Evolutionary conservation across 2,329 filamentous ascomycete species (phyloP).

Genomic region (Periconia sp.): DNA sequence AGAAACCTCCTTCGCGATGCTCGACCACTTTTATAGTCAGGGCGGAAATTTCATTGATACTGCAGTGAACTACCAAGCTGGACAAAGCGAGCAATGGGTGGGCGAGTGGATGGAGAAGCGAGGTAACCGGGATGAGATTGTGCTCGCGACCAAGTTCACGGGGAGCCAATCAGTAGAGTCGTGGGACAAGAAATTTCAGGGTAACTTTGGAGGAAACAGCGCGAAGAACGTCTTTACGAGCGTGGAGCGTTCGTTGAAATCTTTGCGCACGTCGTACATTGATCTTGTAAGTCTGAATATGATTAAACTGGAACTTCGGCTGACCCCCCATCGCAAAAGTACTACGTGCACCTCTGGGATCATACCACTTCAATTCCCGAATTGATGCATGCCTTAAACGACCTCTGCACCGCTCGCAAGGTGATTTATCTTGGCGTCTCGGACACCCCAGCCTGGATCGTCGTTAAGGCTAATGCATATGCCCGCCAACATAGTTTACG

Average conservation of each 20-base stretch:
- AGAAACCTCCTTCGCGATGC: constrained; percentile 61
- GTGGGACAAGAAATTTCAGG: constrained; percentile 17
- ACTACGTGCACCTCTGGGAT: constrained; percentile 41
- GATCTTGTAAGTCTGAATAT: constrained; percentile 46
- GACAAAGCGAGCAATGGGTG: constrained; percentile 42
- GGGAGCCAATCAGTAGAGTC: constrained; percentile 36
- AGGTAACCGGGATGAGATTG: constrained; percentile 40
- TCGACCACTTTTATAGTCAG: constrained; percentile 66
- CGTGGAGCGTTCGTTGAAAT: constrained; percentile 20
- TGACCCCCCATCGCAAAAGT: background rate
- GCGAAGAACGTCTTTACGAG: constrained; percentile 27
- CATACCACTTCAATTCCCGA: constrained; percentile 45
- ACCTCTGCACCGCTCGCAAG: constrained; percentile 41
- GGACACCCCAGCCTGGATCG: constrained; percentile 45
- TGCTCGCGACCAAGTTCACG: constrained; percentile 44
- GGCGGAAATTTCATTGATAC: constrained; percentile 76
- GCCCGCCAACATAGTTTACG: constrained; percentile 38
- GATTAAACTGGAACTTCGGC: background rate
- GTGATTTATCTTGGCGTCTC: constrained; percentile 43
- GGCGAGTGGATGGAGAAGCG: constrained; percentile 46
- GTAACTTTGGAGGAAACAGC: constrained; percentile 25
- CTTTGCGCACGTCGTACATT: constrained; percentile 63
- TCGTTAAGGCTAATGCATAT: constrained; percentile 12
- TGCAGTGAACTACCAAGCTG: constrained; percentile 40
- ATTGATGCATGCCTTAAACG: constrained; percentile 45